Conservation (phyloP, 2,329 filamentous ascomycete species). For the Cladophialophora bantiana region DNA sequence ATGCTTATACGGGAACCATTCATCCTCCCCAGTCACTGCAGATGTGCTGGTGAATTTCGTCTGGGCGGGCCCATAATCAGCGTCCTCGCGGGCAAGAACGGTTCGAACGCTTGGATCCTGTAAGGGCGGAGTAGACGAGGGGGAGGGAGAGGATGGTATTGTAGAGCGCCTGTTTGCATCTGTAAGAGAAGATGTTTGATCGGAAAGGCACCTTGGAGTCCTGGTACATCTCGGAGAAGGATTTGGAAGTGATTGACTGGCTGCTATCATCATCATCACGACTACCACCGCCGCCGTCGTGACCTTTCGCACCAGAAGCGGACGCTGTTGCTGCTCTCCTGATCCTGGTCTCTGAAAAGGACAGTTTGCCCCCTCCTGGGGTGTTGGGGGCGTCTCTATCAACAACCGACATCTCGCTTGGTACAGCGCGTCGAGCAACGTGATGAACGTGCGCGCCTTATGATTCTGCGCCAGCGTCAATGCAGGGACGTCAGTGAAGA, state of each 20-base stretch:
- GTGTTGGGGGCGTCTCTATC: too few relatives aligned
- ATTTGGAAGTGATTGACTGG: constrained; percentile 70
- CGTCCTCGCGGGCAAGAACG: constrained; percentile 45
- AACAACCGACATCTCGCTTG: constrained; percentile 80
- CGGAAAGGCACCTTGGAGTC: constrained; percentile 78
- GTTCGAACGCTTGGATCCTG: constrained; percentile 39
- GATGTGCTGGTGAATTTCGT: constrained; percentile 73
- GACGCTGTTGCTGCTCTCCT: not conserved
- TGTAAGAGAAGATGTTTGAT: constrained; percentile 76
- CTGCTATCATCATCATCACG: constrained; percentile 13
- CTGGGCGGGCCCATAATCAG: constrained; percentile 45
- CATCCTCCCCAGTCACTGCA: constrained; percentile 80
- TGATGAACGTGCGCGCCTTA: constrained; percentile 81
- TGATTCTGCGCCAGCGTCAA: constrained; percentile 75
- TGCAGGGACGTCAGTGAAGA: constrained; percentile 73
- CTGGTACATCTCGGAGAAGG: constrained; percentile 76
- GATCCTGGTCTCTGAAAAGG: constrained; percentile 70
- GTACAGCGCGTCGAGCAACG: constrained; percentile 79
- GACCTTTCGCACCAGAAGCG: not conserved
- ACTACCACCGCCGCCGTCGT: not conserved
- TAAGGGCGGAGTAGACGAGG: constrained; percentile 23
- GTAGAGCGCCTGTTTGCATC: constrained; percentile 42
- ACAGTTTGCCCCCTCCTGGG: too few relatives aligned
- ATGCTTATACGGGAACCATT: constrained; percentile 80
- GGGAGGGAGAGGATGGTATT: constrained; percentile 5